These are phyloP conservation scores for Venturia nashicola DNA, from an alignment of 2,329 filamentous ascomycete species.

Conservation along the genomic window DNA sequence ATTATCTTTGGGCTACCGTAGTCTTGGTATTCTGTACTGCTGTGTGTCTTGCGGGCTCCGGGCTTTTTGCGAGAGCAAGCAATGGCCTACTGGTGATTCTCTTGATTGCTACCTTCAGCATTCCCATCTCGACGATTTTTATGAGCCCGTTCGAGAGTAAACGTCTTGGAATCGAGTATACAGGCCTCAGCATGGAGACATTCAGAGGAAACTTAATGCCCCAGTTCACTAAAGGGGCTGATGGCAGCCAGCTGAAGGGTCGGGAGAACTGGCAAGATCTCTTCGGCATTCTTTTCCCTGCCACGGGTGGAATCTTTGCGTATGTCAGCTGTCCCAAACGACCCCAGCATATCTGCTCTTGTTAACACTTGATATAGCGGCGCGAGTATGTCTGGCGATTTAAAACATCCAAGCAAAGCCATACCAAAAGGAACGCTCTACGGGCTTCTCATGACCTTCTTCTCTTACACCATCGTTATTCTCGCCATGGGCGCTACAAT, in stretches of 20 bases:
- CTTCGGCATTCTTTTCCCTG: constrained; percentile 77
- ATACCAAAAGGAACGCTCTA: constrained; percentile 77
- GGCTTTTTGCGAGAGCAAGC: constrained; percentile 68
- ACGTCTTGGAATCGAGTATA: constrained; percentile 57
- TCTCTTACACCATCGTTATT: constrained; percentile 65
- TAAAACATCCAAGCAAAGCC: constrained; percentile 69
- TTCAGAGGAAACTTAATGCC: constrained; percentile 65
- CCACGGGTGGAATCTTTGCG: constrained; percentile 49
- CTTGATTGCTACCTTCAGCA: constrained; percentile 63
- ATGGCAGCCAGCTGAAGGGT: constrained; percentile 48
- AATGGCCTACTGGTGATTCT: constrained; percentile 63
- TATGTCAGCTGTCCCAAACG: constrained; percentile 19
- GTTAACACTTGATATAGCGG: constrained; percentile 33
- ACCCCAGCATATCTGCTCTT: not conserved
- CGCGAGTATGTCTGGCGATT: constrained; percentile 81
- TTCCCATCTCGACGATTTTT: constrained; percentile 64
- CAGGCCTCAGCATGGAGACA: constrained; percentile 60
- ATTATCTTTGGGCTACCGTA: constrained; percentile 62
- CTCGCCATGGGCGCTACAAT: constrained; percentile 67
- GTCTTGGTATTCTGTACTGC: constrained; percentile 59
- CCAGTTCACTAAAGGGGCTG: constrained; percentile 47
- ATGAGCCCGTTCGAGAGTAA: constrained; percentile 54
- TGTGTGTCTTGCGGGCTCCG: constrained; percentile 68
- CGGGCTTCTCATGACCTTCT: constrained; percentile 63
- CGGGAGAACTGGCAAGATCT: constrained; percentile 65